A percentile compares a stretch with the other conserved stretches of the same genome.
These are phyloP conservation scores for Entamoeba invadens DNA, from an alignment of 208 protist genomes.

Conservation along the genomic window DNA sequence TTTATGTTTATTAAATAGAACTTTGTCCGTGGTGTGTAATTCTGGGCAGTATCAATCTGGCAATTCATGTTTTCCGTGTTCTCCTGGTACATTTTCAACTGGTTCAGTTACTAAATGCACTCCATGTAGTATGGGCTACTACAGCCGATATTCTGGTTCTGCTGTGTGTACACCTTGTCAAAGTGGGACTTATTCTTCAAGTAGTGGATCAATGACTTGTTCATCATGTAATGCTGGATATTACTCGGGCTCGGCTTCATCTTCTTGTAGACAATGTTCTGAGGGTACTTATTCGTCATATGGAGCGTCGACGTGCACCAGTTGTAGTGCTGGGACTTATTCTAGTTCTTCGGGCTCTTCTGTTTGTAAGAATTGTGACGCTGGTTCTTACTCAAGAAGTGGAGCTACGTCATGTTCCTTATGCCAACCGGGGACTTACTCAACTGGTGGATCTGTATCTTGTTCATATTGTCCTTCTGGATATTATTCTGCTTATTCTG, in stretches of 20 bases:
- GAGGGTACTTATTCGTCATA: not conserved
- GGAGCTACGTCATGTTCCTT: too few relatives aligned
- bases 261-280: not conserved
- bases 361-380: too few relatives aligned
- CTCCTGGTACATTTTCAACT: not conserved
- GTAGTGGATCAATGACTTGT: not conserved
- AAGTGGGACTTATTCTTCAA: not conserved
- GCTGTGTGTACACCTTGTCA: not conserved
- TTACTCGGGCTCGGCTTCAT: not conserved
- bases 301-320: too few relatives aligned
- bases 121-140: not conserved
- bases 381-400: too few relatives aligned
- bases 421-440: too few relatives aligned
- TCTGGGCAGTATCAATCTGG: too few relatives aligned
- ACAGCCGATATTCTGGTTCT: not conserved
- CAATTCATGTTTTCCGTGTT: not conserved
- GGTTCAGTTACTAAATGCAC: not conserved
- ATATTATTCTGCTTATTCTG: not conserved
- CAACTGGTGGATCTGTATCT: not conserved
- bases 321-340: too few relatives aligned
- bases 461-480: not conserved
- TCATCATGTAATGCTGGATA: not conserved
- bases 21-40: too few relatives aligned
- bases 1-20: too few relatives aligned
- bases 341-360: too few relatives aligned